Base-by-base conservation (phyloP, 495 filamentous ascomycete genomes). In the Tuber brumale region DNA sequence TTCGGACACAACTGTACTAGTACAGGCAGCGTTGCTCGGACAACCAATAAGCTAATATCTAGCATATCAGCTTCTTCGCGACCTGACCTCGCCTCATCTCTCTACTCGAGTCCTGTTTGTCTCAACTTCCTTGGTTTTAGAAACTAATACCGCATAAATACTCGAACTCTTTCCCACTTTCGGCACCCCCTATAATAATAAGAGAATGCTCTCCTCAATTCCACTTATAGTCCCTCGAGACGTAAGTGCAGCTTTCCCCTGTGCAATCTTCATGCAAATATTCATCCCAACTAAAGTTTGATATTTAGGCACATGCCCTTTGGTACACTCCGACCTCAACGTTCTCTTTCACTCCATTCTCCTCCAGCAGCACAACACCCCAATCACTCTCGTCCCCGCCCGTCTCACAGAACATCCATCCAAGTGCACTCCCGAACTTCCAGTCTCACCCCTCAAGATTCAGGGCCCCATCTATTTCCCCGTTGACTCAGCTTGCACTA, bases 301-400 rank as follows among this genome's bases (percentile, higher is more conserved):
- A 23, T 72, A 16, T n/a, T 19, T 57, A 81, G 75, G 78, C 76
- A 18, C 75, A 82, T 75, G 42, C 80, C 31, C 41, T 74, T 71
- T 90, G 90, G 71, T 90, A 92, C 83, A 87, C 90, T 48, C 88
- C 92, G 77, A 92, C 91, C 89, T 91, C 91, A 83, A 89, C 88
- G 48, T 88, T 89, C 72, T 85, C 88, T 5, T 87, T 87, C 76
- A 84, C 85, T 79, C 85, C 87, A 51, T 71, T 80, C 77, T 77
- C 84, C 81, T 80, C 81, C 69, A 74, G 79, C 70, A 74, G 80
- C 75, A 70, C 75, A 74, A 76, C 51, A 72, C 76, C 77, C 79
- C 75, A 57, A 75, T 71, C 37, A 66, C 73, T n/a, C 48, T 75
- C 31, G 45, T 75, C 74, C 81, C 76, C 43, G 81, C 75, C 76